Conservation (phyloP, 2,329 filamentous ascomycete genomes). For the Fusarium dimerum region DNA sequence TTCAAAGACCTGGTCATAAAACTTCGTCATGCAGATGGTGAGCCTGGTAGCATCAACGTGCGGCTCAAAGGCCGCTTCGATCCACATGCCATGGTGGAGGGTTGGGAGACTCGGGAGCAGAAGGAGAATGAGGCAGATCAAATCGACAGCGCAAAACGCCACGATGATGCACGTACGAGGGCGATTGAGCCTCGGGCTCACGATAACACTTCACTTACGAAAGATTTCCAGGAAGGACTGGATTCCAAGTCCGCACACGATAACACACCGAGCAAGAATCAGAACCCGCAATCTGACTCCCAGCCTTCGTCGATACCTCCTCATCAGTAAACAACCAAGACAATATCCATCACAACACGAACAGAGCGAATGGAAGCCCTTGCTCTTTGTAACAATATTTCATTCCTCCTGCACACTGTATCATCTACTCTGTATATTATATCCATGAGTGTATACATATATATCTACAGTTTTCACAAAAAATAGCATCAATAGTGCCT, state of each 20-base stretch:
- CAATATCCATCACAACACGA: not conserved
- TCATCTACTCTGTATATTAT: not conserved
- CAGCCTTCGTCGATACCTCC: not conserved
- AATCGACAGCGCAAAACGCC: not conserved
- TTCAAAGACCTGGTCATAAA: slow-evolving; percentile 20
- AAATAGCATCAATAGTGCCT: not conserved
- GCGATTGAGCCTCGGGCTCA: not conserved
- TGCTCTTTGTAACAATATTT: not conserved
- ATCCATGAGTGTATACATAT: not conserved
- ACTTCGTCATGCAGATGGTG: slow-evolving; percentile 19
- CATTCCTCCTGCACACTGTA: not conserved
- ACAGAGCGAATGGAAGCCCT: not conserved
- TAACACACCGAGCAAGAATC: too few relatives aligned
- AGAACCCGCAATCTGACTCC: too few relatives aligned
- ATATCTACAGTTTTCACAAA: not conserved
- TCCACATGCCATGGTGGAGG: slow-evolving; percentile 20
- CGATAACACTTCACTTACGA: not conserved
- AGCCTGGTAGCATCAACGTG: slow-evolving; percentile 21
- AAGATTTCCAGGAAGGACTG: too few relatives aligned
- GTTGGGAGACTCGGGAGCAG: slow-evolving; percentile 10
- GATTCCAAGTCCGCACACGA: too few relatives aligned
- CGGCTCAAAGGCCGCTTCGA: slow-evolving; percentile 25
- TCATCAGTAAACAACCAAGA: not conserved
- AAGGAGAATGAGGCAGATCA: not conserved
- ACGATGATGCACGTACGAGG: too few relatives aligned